These are phyloP conservation scores for Ceratobasidium sp. DNA, from an alignment of 1,284 basidiomycete species.

Conservation along the genomic window DNA sequence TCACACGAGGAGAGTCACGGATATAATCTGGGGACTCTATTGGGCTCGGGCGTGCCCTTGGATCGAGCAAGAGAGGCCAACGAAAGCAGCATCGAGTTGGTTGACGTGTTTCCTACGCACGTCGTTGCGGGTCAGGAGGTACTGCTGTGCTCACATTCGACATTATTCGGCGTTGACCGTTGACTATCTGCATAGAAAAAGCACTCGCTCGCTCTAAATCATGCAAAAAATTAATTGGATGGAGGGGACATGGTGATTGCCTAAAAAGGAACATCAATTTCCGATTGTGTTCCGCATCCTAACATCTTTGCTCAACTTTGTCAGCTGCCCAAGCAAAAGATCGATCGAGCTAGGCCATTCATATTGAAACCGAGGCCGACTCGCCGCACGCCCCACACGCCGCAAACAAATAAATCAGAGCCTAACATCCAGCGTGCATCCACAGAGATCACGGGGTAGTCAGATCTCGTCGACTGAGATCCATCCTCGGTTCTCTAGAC, in stretches of 20 bases:
- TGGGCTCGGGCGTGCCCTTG: no score
- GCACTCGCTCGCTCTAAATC: no score
- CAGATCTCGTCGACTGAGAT: slow-evolving; percentile 16
- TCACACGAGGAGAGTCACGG: no score
- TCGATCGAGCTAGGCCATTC: not conserved
- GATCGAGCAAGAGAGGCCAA: no score
- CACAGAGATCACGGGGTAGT: slow-evolving; percentile 5
- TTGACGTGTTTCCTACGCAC: no score
- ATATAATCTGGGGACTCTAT: no score
- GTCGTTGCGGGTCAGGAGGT: no score
- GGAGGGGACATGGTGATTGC: not conserved
- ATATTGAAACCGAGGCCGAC: not conserved
- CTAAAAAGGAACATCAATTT: not conserved
- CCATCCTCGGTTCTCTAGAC: not conserved
- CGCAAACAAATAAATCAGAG: slow-evolving; percentile 7
- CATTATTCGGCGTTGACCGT: not conserved
- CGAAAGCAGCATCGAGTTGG: no score
- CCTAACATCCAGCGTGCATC: slow-evolving; percentile 5
- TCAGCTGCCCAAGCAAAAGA: not conserved
- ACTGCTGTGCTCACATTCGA: no score
- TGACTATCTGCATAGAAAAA: no score
- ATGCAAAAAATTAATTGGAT: no score
- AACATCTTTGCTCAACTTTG: no score
- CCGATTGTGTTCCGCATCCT: not conserved
- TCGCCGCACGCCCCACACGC: not conserved